A percentile compares a stretch with the other conserved stretches of the same genome.
phyloP scores from a whole-genome alignment of 768 basidiomycete genomes.

The Leucosporidium yakuticum region DNA sequence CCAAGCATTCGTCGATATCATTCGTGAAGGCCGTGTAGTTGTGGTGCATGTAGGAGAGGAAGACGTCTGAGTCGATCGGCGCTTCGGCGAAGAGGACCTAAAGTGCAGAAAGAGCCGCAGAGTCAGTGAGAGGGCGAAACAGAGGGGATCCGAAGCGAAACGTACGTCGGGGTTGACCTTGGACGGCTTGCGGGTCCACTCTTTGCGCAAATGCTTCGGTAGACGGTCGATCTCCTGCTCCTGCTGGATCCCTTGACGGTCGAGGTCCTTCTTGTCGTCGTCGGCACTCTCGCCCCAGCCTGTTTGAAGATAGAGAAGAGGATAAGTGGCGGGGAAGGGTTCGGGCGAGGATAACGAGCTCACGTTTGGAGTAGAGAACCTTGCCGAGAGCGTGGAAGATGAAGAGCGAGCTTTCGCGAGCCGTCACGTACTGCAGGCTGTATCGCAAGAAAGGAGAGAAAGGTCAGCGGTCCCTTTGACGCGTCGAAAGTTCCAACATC shows the following conservation, averaged over 20 bases:
- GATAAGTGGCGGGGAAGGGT: background rate
- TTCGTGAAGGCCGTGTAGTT: conserved; percentile 82
- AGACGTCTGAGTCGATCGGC: conserved; percentile 83
- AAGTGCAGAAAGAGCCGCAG: too few relatives aligned
- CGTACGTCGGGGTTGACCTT: conserved; percentile 42
- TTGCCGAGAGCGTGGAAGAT: conserved; percentile 92
- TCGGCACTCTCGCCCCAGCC: conserved; percentile 36
- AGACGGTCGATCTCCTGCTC: conserved; percentile 18
- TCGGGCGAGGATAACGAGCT: background rate
- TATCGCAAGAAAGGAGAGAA: background rate
- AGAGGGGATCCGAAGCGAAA: background rate
- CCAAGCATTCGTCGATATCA: conserved; percentile 66
- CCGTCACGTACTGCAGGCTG: conserved; percentile 66
- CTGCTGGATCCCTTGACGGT: conserved; percentile 18
- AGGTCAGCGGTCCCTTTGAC: background rate
- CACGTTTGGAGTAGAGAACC: conserved; percentile 91
- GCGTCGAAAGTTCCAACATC: background rate
- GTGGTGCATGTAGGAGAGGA: conserved; percentile 86
- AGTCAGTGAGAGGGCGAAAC: background rate
- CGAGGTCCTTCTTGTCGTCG: conserved; percentile 38
- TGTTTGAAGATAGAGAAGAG: background rate
- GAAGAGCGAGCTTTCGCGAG: conserved; percentile 75
- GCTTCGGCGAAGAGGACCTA: conserved; percentile 73
- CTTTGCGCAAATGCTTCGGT: conserved; percentile 31
- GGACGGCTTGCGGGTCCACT: conserved; percentile 21